These are phyloP conservation scores for Staphylotrichum tortipilum DNA, from an alignment of 495 filamentous ascomycete species.

Conservation along the genomic window DNA sequence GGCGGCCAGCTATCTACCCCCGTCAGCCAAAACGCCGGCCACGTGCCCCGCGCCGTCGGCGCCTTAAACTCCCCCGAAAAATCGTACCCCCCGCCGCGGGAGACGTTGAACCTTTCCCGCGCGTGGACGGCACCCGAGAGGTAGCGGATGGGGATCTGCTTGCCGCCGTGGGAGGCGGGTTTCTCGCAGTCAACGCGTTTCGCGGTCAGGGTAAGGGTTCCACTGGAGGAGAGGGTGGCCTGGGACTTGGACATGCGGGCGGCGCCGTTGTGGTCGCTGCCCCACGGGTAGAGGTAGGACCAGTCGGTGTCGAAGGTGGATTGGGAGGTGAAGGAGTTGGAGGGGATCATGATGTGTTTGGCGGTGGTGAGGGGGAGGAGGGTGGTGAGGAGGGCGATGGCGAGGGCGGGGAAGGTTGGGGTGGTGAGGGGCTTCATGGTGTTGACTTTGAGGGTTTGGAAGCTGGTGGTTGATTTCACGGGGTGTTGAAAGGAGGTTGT, in stretches of 20 bases:
- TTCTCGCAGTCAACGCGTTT: slow-evolving; percentile 36
- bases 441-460: neutral
- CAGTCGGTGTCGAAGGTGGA: slow-evolving; percentile 44
- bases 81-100: slow-evolving; percentile 42
- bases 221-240: slow-evolving; percentile 23
- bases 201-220: slow-evolving; percentile 39
- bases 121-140: slow-evolving; percentile 43
- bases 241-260: slow-evolving; percentile 46
- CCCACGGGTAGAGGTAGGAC: slow-evolving; percentile 44
- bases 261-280: slow-evolving; percentile 45
- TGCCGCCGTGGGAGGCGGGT: slow-evolving; percentile 35
- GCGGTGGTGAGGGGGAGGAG: slow-evolving; percentile 13
- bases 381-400: slow-evolving; percentile 2
- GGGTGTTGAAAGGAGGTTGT: no score
- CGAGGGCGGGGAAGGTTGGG: slow-evolving; percentile 2
- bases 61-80: slow-evolving; percentile 47
- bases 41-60: slow-evolving; percentile 43
- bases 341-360: slow-evolving; percentile 42
- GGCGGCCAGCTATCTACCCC: slow-evolving; percentile 55
- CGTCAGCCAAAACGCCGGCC: slow-evolving; percentile 58
- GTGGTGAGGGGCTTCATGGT: neutral
- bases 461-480: no score
- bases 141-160: slow-evolving; percentile 45
- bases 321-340: slow-evolving; percentile 44
- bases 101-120: slow-evolving; percentile 39